These are phyloP conservation scores for Alnus glutinosa DNA, from an alignment of 306 rosid species.

Conservation along the genomic window DNA sequence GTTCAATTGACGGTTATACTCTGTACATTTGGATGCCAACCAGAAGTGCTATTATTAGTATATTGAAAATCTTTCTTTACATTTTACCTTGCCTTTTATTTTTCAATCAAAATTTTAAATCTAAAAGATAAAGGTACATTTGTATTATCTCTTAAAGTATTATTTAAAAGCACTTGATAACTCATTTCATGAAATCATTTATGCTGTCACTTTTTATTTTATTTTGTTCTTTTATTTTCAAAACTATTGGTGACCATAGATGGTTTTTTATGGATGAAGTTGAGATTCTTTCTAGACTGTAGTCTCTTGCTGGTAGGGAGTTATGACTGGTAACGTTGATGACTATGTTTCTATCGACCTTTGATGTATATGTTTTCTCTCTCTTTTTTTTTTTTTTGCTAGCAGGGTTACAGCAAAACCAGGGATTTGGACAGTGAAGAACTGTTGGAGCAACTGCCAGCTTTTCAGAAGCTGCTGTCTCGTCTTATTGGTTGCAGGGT, in stretches of 20 bases:
- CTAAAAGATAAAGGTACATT: neutral
- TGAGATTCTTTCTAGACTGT: neutral
- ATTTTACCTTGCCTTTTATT: neutral
- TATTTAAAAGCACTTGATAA: neutral
- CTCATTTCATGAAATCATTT: neutral
- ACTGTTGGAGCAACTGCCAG: constrained; percentile 92
- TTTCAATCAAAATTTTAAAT: neutral
- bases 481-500: constrained; percentile 96
- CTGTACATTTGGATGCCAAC: neutral
- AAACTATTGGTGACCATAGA: neutral
- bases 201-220: neutral
- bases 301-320: neutral
- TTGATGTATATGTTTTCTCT: neutral
- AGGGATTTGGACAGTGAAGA: constrained; percentile 95
- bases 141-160: neutral
- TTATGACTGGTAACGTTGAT: neutral
- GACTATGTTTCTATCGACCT: neutral
- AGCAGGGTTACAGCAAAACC: constrained; percentile 91
- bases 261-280: neutral
- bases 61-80: neutral
- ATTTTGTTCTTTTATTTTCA: neutral
- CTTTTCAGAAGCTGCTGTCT: constrained; percentile 86
- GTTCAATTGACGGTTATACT: neutral
- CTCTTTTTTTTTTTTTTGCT: constrained; percentile 31
- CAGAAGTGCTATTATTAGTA: neutral